Evolutionary conservation across 345 rosid species (phyloP).

Genomic region (Bruguiera parviflora): DNA sequence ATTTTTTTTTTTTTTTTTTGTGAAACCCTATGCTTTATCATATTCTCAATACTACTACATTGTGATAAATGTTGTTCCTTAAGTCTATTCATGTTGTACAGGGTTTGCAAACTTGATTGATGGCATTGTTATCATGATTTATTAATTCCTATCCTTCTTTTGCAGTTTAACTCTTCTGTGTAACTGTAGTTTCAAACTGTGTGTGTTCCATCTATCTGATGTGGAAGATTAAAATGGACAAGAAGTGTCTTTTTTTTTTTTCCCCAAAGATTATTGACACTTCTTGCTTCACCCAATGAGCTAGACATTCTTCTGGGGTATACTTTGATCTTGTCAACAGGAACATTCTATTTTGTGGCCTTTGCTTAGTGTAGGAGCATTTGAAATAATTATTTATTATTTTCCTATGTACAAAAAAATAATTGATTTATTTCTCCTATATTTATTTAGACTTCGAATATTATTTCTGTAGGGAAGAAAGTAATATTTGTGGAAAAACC

Average conservation of each 20-base stretch:
- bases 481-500: no score
- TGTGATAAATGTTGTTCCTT: conserved; percentile 28
- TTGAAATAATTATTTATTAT: neutral
- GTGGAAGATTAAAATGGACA: no score
- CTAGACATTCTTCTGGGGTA: neutral
- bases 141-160: conserved; percentile 10
- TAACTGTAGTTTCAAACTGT: no score
- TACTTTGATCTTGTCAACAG: neutral
- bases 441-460: no score
- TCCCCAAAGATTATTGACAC: neutral
- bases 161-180: neutral
- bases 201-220: no score
- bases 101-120: conserved; percentile 95
- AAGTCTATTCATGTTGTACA: conserved; percentile 37
- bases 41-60: conserved; percentile 6
- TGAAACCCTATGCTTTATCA: neutral
- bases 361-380: neutral
- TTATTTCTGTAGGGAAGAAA: no score
- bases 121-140: conserved; percentile 84
- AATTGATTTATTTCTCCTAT: neutral
- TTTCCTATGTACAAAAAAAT: no score
- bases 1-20: neutral
- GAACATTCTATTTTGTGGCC: neutral
- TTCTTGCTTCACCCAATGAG: neutral
- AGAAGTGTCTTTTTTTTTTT: neutral